phyloP scores from a whole-genome alignment of 1,139 yeast genomes.

The Candida neerlandica region DNA sequence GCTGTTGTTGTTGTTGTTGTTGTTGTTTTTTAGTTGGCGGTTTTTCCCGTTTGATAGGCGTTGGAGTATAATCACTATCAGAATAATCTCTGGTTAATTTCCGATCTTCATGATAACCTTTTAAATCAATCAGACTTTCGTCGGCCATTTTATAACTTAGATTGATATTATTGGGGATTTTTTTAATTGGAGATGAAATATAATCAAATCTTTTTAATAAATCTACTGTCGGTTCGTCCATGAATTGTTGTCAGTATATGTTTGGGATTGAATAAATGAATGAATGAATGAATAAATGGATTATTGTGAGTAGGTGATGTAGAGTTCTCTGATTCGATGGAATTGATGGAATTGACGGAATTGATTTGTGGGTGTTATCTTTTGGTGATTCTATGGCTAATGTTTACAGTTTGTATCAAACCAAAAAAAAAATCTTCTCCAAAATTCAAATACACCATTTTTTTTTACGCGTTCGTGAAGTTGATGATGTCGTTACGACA shows the following conservation, averaged over 20 bases:
- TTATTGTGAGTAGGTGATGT: neutral
- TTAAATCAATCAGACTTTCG: slow-evolving; percentile 7
- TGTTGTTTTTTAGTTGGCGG: neutral
- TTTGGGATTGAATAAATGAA: neutral
- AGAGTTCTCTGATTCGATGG: neutral
- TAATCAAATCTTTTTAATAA: neutral
- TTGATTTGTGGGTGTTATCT: too few relatives aligned
- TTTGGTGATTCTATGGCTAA: neutral
- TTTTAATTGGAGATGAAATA: neutral
- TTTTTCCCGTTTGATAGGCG: slow-evolving; percentile 2
- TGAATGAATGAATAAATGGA: neutral
- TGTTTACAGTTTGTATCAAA: slow-evolving; percentile 1
- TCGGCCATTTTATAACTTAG: slow-evolving; percentile 4
- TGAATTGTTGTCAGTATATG: neutral
- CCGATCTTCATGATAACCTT: neutral
- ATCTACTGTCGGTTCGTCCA: slow-evolving; percentile 1
- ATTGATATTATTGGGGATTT: neutral
- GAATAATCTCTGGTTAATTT: neutral
- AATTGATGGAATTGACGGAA: too few relatives aligned
- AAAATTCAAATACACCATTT: too few relatives aligned
- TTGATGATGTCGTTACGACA: neutral
- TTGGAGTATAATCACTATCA: neutral
- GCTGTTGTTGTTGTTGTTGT: neutral
- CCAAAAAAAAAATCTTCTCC: neutral
- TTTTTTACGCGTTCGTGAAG: neutral